Conservation (phyloP, 305 asterid genomes). For the Solanum chacoense region DNA sequence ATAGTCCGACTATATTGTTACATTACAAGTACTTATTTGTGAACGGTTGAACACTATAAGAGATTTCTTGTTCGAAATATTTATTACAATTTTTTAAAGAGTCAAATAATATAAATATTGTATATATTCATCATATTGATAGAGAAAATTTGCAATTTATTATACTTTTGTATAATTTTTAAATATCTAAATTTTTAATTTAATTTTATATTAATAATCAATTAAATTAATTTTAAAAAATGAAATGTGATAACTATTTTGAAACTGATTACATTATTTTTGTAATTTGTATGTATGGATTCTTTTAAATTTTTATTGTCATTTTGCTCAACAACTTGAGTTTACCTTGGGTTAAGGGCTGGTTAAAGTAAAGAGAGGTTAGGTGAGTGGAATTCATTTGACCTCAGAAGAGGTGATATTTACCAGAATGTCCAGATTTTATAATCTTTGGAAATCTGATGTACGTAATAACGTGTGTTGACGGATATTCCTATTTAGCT, state of each 20-base stretch:
- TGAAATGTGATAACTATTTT: neutral
- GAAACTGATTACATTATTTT: neutral
- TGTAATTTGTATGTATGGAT: neutral
- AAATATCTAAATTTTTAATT: too few relatives aligned
- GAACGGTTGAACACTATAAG: neutral
- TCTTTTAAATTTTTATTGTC: neutral
- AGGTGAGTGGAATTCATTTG: neutral
- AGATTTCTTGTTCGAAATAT: neutral
- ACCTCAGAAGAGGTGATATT: neutral
- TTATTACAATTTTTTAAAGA: too few relatives aligned
- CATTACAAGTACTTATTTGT: neutral
- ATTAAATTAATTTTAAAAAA: neutral
- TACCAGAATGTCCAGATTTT: neutral
- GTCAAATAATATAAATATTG: too few relatives aligned
- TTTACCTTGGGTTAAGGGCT: neutral
- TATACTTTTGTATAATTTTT: too few relatives aligned
- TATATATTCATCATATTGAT: neutral
- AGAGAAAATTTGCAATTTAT: too few relatives aligned
- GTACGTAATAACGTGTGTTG: neutral
- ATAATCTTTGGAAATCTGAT: neutral
- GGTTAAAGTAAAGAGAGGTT: neutral
- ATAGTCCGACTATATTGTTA: too few relatives aligned
- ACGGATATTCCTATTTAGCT: neutral
- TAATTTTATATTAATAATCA: too few relatives aligned
- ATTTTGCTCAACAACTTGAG: neutral